Evolutionary conservation across 225 moss, liverwort and hornwort species (phyloP).

Genomic region (Physcomitrium patens): DNA sequence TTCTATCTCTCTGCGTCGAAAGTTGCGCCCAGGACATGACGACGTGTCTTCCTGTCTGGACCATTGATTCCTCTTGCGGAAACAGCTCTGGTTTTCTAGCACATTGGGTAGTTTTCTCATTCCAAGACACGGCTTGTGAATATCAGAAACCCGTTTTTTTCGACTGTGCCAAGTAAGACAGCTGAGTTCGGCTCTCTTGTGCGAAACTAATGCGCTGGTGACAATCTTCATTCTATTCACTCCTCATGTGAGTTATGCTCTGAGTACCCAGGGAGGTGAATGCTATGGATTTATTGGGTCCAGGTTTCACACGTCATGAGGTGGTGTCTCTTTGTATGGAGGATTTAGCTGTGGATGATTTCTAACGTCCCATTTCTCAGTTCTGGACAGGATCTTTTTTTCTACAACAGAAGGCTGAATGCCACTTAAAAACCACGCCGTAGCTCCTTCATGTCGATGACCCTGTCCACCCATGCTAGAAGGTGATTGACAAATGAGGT

Average conservation of each 20-base stretch:
- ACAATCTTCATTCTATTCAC: neutral
- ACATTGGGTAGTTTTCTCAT: neutral
- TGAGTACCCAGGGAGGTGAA: neutral
- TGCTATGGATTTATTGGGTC: neutral
- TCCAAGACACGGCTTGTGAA: no score
- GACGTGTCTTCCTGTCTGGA: neutral
- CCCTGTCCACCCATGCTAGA: neutral
- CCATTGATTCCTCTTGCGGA: neutral
- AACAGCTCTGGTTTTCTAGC: neutral
- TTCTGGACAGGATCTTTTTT: neutral
- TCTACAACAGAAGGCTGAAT: neutral
- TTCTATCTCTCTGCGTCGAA: no score
- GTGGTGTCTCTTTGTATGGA: neutral
- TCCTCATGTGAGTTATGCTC: constrained; percentile 1
- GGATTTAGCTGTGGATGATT: neutral
- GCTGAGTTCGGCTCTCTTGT: no score
- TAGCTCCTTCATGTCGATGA: neutral
- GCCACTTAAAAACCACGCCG: neutral
- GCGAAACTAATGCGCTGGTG: no score
- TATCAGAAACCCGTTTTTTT: neutral
- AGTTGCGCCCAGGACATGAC: neutral
- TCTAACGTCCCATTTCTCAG: neutral
- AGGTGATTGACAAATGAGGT: neutral
- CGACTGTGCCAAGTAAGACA: no score
- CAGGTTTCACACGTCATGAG: constrained; percentile 1